Percentiles rank a stretch among this genome's conserved stretches.
These are phyloP conservation scores for Kwoniella dendrophila DNA, from an alignment of 768 basidiomycete species.

Conservation along the genomic window DNA sequence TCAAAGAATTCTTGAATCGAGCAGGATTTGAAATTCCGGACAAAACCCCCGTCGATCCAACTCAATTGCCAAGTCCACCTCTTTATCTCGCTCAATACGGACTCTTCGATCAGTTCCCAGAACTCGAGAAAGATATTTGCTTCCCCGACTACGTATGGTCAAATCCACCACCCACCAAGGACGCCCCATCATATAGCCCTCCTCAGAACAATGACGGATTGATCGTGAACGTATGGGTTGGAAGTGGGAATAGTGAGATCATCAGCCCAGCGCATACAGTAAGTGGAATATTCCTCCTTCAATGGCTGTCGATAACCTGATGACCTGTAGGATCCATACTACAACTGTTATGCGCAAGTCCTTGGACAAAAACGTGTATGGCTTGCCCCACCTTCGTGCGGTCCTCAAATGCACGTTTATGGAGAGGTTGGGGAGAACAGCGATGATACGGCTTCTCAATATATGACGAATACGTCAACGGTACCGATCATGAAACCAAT, in stretches of 20 bases:
- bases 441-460: constrained; percentile 48
- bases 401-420: constrained; percentile 62
- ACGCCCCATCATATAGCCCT: constrained; percentile 64
- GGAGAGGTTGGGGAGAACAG: constrained; percentile 12
- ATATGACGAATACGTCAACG: constrained; percentile 77
- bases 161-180: constrained; percentile 59
- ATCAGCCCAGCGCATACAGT: constrained; percentile 86
- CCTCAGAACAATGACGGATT: constrained; percentile 64
- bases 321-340: constrained; percentile 79
- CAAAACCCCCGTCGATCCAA: not conserved
- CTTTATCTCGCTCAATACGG: constrained; percentile 91
- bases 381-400: constrained; percentile 72
- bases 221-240: constrained; percentile 54
- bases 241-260: constrained; percentile 65
- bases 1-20: constrained; percentile 70
- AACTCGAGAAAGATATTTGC: constrained; percentile 70
- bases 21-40: constrained; percentile 32
- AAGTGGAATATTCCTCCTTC: constrained; percentile 53
- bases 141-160: constrained; percentile 90
- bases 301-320: not conserved
- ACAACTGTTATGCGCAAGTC: constrained; percentile 87
- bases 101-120: constrained; percentile 80
- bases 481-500: constrained; percentile 70
- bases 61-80: constrained; percentile 8
- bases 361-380: constrained; percentile 87